Base-by-base conservation (phyloP, 2,329 filamentous ascomycete species). In the Fusarium metavorans region DNA sequence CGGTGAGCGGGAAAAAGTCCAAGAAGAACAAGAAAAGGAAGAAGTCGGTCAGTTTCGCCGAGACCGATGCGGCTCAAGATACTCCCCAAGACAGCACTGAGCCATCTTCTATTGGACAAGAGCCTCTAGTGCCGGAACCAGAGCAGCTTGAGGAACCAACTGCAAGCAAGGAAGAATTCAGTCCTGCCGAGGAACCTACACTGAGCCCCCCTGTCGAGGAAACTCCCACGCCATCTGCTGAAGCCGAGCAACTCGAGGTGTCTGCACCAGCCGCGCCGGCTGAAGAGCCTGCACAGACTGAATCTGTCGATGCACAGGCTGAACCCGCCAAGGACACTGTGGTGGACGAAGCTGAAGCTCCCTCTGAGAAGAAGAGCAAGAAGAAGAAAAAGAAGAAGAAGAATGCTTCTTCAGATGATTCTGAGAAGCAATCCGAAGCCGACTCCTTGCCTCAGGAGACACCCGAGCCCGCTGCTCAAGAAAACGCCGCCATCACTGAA, bases 341-440 rank as follows among this genome's bases (percentile, higher is more conserved):
- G 30, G 39, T 37, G 48, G 50, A 62, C 23, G 66, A 66, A 23
- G 32, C 64, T 37, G 73, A 77, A 45, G 52, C 50, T n/a, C 30
- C 54, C 9, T 30, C 73, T 4, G 70, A 76, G 27, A 79, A 77
- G 61, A 77, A 74, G 72, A 75, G 67, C 64, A 85, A 78, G 76
- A 85, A 79, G 75, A 84, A 83, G 20, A 86, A 83, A 81, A 86
- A 77, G 65, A 75, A 79, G 67, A 79, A 78, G 67, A 70, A 64
- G 30, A 50, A 64, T 18, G 43, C 70, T 25, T 48, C 68, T 34
- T 43, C 66, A 25, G 74, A 76, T 18, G 70, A 75, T 37, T 52
- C 41, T 16, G 76, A 75, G 58, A 64, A 72, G 37, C 71, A 68
- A 18, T 58, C 43, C 4, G 75, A 77, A 43, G 62, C 50, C 14